Evolutionary conservation across 306 rosid species (phyloP).

Genomic region (Corylus avellana): DNA sequence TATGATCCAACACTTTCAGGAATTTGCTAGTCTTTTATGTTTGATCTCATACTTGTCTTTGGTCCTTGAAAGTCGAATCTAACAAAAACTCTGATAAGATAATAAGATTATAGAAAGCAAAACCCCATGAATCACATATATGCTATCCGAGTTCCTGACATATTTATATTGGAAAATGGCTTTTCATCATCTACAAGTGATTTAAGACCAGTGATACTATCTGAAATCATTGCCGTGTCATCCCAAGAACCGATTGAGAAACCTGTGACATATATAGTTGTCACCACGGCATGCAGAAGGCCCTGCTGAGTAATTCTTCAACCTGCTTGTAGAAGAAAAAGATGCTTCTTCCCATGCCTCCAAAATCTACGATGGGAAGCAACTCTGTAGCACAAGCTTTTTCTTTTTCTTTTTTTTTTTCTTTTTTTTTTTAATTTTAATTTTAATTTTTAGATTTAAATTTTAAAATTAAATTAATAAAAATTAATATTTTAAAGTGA

Average conservation of each 20-base stretch:
- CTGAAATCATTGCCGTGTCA: conserved; percentile 52
- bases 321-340: conserved; percentile 52
- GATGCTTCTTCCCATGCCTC: conserved; percentile 50
- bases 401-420: too few species aligned
- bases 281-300: conserved; percentile 29
- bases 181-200: conserved; percentile 51
- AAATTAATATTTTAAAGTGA: too few species aligned
- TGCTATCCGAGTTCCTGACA: conserved; percentile 62
- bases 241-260: conserved; percentile 69
- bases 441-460: too few species aligned
- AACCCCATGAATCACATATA: conserved; percentile 6
- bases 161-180: conserved; percentile 42
- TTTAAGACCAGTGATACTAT: conserved; percentile 45
- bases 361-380: conserved; percentile 12
- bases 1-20: too few species aligned
- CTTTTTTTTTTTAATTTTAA: too few species aligned
- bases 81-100: conserved; percentile 4
- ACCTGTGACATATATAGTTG: conserved; percentile 40
- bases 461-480: too few species aligned
- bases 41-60: too few species aligned
- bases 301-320: conserved; percentile 58
- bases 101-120: conserved; percentile 15
- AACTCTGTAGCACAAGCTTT: too few species aligned
- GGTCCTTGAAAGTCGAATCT: too few species aligned
- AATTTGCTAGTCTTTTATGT: too few species aligned